phyloP scores from a whole-genome alignment of 2,329 filamentous ascomycete genomes.

The Lachnellula occidentalis region DNA sequence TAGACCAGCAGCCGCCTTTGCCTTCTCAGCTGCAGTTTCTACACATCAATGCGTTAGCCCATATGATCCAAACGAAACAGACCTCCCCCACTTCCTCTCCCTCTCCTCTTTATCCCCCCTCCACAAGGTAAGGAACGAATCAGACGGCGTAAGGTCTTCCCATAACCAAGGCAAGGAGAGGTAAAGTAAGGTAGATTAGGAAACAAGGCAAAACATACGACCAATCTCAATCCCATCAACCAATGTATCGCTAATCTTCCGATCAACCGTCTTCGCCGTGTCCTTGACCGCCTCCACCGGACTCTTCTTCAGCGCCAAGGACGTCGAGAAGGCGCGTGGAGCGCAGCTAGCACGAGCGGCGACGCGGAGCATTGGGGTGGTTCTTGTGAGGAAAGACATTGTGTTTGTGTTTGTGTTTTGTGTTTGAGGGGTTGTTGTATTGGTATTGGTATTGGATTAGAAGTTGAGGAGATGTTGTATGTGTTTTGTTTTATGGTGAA shows the following conservation, averaged over 20 bases:
- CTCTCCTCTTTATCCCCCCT: no score
- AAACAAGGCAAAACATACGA: slow-evolving; percentile 36
- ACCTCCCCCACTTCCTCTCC: no score
- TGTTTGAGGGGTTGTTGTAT: background rate
- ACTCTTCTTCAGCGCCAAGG: slow-evolving; percentile 41
- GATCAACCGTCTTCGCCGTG: slow-evolving; percentile 53
- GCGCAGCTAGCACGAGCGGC: slow-evolving; percentile 33
- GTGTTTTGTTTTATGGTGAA: background rate
- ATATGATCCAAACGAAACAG: background rate
- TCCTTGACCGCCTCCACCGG: slow-evolving; percentile 53
- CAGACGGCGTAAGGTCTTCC: no score
- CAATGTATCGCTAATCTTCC: slow-evolving; percentile 54
- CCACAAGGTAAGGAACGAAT: background rate
- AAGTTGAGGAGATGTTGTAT: background rate
- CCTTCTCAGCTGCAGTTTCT: slow-evolving; percentile 40
- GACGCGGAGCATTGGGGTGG: slow-evolving; percentile 35
- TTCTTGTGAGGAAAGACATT: slow-evolving; percentile 52
- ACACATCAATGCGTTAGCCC: background rate
- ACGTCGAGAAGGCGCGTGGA: slow-evolving; percentile 46
- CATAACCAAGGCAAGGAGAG: background rate
- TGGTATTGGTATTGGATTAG: background rate
- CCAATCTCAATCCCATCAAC: slow-evolving; percentile 56
- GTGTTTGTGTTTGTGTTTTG: background rate
- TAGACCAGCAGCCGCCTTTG: slow-evolving; percentile 40
- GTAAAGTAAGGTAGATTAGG: background rate